Evolutionary conservation across 2,329 filamentous ascomycete genomes (phyloP), one percentile per base, ranked within the genome.

Genomic region (Fusarium vanettenii): DNA sequence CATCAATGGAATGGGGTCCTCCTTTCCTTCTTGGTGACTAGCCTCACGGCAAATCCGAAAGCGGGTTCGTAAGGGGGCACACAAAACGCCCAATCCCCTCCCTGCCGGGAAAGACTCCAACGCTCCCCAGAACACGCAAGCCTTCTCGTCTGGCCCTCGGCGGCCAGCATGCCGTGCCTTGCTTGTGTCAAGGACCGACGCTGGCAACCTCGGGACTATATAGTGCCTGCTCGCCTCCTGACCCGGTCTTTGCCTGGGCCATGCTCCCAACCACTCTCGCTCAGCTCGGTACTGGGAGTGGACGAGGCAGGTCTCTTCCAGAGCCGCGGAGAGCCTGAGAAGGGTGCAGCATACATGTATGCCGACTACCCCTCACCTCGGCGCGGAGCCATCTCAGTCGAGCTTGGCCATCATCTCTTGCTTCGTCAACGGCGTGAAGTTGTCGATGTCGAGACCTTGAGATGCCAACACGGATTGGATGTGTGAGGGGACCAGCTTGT

Each of bases 331-430:
- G 74, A 80, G 80, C 79, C 76, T 79, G 70, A 75, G 65, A 76
- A 74, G 72, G 71, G 73, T 70, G 72, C 73, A 75, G 76, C 79
- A 80, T 80, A 31, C 9, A 31, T 1, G 29, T 31, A 79, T 79
- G 78, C 79, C 79, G 78, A 80, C 80, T 79, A 82, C 76, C 78
- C 80, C 78, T 75, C 74, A 74, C 73, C 74, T 76, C 72, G 71
- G 74, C 65, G 60, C 71, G 68, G 70, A 64, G 66, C 67, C 43
- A 29, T 67, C 85, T 95, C 93, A 99, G 86, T 99, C 97, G 85
- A 99, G 89, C 85, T 95, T 95, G 69, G 97, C 97, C 87, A 98
- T 94, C 97, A 99, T 98, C 84, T 98, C 95, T 80, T 97, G 93
- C 88, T 95, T 97, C 80, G 93, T 88, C 87, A 99, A 89, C 55